phyloP scores from a whole-genome alignment of 805 yeast genomes.

The Komagataella phaffii region DNA sequence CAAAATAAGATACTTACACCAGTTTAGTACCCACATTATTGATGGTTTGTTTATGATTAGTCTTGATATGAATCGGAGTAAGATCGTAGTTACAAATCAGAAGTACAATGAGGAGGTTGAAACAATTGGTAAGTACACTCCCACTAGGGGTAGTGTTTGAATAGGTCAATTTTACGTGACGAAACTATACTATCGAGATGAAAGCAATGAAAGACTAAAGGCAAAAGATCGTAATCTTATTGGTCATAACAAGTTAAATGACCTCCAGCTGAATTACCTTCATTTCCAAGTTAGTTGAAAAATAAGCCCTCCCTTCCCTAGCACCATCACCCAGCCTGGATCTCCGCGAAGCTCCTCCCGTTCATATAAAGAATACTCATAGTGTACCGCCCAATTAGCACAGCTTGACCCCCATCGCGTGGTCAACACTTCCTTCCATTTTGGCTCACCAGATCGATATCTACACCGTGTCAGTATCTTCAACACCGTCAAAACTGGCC shows the following conservation, averaged over 20 bases:
- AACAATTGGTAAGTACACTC: neutral
- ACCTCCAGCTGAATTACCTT: too few species aligned
- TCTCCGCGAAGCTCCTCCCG: neutral
- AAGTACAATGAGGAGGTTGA: neutral
- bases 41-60: neutral
- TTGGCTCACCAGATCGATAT: neutral
- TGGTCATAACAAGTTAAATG: too few species aligned
- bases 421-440: neutral
- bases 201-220: neutral
- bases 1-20: slow-evolving; percentile 20
- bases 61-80: neutral
- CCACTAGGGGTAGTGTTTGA: neutral
- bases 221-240: neutral
- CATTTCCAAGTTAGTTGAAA: too few species aligned
- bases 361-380: neutral
- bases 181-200: neutral
- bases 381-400: neutral
- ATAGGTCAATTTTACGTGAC: neutral
- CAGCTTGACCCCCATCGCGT: neutral
- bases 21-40: slow-evolving; percentile 22
- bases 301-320: neutral
- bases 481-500: neutral
- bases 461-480: neutral
- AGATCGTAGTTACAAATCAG: neutral
- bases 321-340: neutral